Evolutionary conservation across 371 early-diverging fungal species (phyloP).

Genomic region (Rhizopus sp.): DNA sequence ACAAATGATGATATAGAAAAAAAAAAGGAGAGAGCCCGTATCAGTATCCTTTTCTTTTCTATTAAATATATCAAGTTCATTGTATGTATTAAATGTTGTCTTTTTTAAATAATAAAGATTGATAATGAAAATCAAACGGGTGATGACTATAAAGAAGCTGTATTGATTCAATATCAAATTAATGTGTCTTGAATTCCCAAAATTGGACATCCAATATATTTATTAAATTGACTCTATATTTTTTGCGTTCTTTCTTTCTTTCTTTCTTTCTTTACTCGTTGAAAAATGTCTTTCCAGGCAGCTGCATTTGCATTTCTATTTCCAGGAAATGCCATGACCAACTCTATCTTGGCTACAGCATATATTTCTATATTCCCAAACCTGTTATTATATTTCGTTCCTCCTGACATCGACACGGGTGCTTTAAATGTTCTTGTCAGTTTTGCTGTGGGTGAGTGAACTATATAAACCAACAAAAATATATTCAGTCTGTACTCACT

Average conservation of each 20-base stretch:
- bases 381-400: slow-evolving; percentile 78
- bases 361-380: slow-evolving; percentile 88
- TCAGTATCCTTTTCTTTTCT: too few species aligned
- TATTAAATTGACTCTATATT: background rate
- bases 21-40: too few species aligned
- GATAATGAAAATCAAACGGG: too few species aligned
- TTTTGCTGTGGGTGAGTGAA: slow-evolving; percentile 72
- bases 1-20: too few species aligned
- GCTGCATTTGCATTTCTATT: slow-evolving; percentile 39
- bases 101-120: too few species aligned
- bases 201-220: too few species aligned
- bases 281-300: slow-evolving; percentile 6
- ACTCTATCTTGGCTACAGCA: slow-evolving; percentile 77
- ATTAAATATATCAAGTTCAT: too few species aligned
- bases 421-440: slow-evolving; percentile 76
- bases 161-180: too few species aligned
- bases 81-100: too few species aligned
- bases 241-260: too few species aligned
- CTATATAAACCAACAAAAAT: background rate
- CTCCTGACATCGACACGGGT: slow-evolving; percentile 71
- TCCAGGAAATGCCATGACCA: slow-evolving; percentile 65
- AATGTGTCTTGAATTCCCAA: too few species aligned
- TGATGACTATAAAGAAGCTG: too few species aligned
- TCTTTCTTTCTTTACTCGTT: background rate
- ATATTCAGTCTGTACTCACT: background rate